Evolutionary conservation across 2,329 filamentous ascomycete genomes (phyloP).

Genomic region (Didymella exigua): DNA sequence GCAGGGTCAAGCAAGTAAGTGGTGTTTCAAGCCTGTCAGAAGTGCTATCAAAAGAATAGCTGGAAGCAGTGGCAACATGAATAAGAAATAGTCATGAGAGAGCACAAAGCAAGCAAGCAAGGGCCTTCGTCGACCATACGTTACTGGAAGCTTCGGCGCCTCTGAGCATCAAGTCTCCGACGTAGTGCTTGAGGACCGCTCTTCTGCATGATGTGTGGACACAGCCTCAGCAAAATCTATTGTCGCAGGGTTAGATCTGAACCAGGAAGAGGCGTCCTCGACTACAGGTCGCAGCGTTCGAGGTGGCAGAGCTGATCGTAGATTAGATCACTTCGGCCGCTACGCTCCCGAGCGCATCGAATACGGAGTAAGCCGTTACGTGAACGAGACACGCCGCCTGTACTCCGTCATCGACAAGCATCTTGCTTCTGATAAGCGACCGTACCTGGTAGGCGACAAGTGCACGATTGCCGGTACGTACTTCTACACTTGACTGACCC

Average conservation of each 20-base stretch:
- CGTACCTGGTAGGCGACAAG: slow-evolving; percentile 67
- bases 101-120: background rate
- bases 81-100: background rate
- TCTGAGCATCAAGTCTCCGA: background rate
- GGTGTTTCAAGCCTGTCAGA: too few relatives aligned
- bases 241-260: background rate
- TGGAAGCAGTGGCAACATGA: background rate
- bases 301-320: slow-evolving; percentile 8
- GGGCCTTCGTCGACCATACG: background rate
- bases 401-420: slow-evolving; percentile 79
- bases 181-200: background rate
- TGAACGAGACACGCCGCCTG: slow-evolving; percentile 81
- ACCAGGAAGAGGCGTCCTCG: background rate
- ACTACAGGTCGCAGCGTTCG: background rate
- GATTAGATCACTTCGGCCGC: slow-evolving; percentile 74
- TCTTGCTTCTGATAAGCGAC: slow-evolving; percentile 58
- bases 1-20: slow-evolving; percentile 70
- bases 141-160: too few relatives aligned
- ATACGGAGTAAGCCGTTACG: slow-evolving; percentile 82
- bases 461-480: slow-evolving; percentile 57
- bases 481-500: background rate
- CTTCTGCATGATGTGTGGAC: background rate
- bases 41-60: background rate
- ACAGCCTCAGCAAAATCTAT: background rate
- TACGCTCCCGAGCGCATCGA: slow-evolving; percentile 83